Evolutionary conservation across 176 grass and related monocot species (phyloP), one percentile per base, ranked within the genome.

Genomic region (bread wheat (Triticum aestivum)): DNA sequence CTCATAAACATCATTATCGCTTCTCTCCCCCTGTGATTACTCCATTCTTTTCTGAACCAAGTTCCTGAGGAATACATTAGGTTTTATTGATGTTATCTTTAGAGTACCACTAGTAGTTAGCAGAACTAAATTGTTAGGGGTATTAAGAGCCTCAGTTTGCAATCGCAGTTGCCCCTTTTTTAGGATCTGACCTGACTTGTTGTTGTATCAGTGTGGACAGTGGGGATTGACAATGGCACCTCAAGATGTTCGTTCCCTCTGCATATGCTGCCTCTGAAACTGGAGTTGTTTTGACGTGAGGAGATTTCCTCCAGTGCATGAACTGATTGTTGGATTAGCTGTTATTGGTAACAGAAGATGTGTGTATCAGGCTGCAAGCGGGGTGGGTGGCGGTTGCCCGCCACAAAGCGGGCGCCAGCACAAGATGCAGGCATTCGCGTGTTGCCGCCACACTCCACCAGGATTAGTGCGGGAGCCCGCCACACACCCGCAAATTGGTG

Each of bases 1-100:
- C 41, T 41, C 37, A 6, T 84, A 91, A 62, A 73, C 11, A 70
- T 5, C 14, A 5, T 39, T 39, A 9, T 74, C 56, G 52, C 34
- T 69, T 66, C 79, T 79, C 30, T 3, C 9, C 15, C 26, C 26
- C 66, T 51, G 42, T 65, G 83, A 75, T 79, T 74, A 24, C 24
- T 54, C 44, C 9, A 39, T 62, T 58, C 27, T 41, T 79, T 83
- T 67, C 9, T 17, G 61, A 35, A 49, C 39, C 33, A 67, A 45
- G 27, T 61, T n/a, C 61, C n/a, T 4, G 35, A 69, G 45, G 44
- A 63, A 65, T 51, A 54, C 71, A 47, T 65, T 65, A 65, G 78
- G 21, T 84, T 88, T 39, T 30, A 34, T 73, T 83, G 51, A 38
- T 45, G 11, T 83, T 82, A 39, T 56, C 8, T 75, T 32, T 10